These are phyloP conservation scores for Sarocladiaceae sp. DNA, from an alignment of 2,329 filamentous ascomycete genomes.

Conservation along the genomic window DNA sequence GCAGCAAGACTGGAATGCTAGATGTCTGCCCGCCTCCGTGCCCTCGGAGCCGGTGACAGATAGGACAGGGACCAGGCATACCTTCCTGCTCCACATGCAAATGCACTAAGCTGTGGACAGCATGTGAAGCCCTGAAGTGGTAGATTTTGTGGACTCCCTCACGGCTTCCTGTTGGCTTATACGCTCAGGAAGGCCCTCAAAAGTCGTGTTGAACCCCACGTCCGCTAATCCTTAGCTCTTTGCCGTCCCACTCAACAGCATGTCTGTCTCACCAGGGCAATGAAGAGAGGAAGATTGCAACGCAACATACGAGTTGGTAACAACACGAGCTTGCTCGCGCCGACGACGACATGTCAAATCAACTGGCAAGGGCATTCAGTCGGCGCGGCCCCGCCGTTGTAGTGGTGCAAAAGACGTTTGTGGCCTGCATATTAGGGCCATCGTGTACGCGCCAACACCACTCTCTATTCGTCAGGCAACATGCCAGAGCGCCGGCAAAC, in stretches of 20 bases:
- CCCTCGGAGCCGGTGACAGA: constrained; percentile 7
- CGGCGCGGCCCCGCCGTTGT: too few species aligned
- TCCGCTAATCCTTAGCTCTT: neutral
- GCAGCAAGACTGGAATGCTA: constrained; percentile 6
- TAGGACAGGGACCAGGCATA: neutral
- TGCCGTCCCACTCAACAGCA: neutral
- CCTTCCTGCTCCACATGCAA: neutral
- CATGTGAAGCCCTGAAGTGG: neutral
- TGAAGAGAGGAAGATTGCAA: neutral
- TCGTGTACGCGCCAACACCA: too few species aligned
- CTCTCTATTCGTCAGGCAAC: too few species aligned
- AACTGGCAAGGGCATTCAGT: too few species aligned
- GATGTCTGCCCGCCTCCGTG: constrained; percentile 3
- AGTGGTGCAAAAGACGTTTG: too few species aligned
- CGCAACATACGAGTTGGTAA: neutral
- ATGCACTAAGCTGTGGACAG: neutral
- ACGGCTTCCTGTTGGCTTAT: neutral
- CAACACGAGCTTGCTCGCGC: too few species aligned
- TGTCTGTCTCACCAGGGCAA: neutral
- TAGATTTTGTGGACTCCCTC: neutral
- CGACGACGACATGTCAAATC: too few species aligned
- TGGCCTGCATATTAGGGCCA: too few species aligned
- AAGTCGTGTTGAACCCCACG: neutral
- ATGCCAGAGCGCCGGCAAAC: too few species aligned
- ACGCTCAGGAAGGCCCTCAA: neutral